Evolutionary conservation across 257 asterid genomes (phyloP).

Genomic region (Salvia splendens): DNA sequence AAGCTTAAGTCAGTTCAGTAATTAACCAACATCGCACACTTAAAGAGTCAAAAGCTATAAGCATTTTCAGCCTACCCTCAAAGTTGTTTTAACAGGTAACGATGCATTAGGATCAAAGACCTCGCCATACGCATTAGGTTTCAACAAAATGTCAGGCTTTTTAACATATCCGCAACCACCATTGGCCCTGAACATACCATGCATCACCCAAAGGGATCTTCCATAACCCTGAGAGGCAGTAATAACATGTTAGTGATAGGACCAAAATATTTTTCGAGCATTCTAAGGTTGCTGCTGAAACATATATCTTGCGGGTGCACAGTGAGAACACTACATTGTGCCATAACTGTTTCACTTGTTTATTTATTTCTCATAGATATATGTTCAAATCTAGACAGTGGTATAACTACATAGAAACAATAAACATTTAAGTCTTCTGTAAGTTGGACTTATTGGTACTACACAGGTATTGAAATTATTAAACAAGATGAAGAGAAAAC

Average conservation of each 20-base stretch:
- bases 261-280: conserved; percentile 15
- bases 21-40: conserved; percentile 2
- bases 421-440: not conserved
- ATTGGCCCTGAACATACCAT: conserved; percentile 88
- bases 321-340: not conserved
- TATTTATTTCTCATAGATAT: conserved; percentile 3
- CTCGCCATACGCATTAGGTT: conserved; percentile 49
- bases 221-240: conserved; percentile 72
- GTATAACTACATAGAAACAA: not conserved
- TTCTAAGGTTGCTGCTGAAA: conserved; percentile 16
- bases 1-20: conserved; percentile 10
- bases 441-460: not conserved
- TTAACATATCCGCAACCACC: conserved; percentile 93
- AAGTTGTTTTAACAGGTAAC: conserved; percentile 63
- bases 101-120: conserved; percentile 61
- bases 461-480: not conserved
- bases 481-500: not conserved
- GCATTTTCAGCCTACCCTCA: conserved; percentile 55
- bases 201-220: conserved; percentile 94
- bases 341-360: not conserved
- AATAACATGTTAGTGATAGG: conserved; percentile 6
- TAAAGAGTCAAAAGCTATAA: not conserved
- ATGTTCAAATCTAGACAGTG: conserved; percentile 4
- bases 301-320: not conserved
- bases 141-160: conserved; percentile 71